phyloP scores from a whole-genome alignment of 148 eudicot genomes.

The Simmondsia chinensis region DNA sequence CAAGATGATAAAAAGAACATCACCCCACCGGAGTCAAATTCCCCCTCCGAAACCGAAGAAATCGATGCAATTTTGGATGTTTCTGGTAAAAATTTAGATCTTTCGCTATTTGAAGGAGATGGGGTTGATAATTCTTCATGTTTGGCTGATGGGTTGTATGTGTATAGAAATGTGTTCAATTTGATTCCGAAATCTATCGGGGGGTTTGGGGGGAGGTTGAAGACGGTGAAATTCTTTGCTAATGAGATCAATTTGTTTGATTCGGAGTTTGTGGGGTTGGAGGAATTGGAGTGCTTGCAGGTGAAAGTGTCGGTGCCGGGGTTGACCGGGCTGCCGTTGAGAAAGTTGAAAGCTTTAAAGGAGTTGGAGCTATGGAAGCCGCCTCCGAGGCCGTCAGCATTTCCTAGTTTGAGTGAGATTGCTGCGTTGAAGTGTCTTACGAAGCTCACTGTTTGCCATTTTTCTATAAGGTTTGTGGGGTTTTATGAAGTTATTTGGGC shows the following conservation, averaged over 20 bases:
- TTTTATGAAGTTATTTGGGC: no score
- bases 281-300: conserved; percentile 55
- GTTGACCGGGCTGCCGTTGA: conserved; percentile 42
- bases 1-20: conserved; percentile 7
- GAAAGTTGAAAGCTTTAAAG: conserved; percentile 48
- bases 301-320: conserved; percentile 53
- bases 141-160: conserved; percentile 28
- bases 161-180: conserved; percentile 67
- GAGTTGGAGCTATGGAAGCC: conserved; percentile 67
- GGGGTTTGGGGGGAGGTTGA: conserved; percentile 28
- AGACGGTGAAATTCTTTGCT: conserved; percentile 66
- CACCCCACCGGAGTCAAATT: background rate
- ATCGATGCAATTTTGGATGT: conserved; percentile 39
- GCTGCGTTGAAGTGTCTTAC: conserved; percentile 55
- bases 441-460: conserved; percentile 74
- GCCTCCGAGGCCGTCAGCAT: conserved; percentile 44
- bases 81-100: conserved; percentile 57
- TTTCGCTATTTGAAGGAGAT: conserved; percentile 22
- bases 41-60: conserved; percentile 7
- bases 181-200: conserved; percentile 63
- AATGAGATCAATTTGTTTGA: conserved; percentile 82
- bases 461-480: conserved; percentile 55
- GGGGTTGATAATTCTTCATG: background rate
- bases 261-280: conserved; percentile 45
- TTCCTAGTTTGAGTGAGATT: conserved; percentile 55